Conservation (phyloP, 805 yeast genomes). For the Cyberlindnera xishuangbannaensis region DNA sequence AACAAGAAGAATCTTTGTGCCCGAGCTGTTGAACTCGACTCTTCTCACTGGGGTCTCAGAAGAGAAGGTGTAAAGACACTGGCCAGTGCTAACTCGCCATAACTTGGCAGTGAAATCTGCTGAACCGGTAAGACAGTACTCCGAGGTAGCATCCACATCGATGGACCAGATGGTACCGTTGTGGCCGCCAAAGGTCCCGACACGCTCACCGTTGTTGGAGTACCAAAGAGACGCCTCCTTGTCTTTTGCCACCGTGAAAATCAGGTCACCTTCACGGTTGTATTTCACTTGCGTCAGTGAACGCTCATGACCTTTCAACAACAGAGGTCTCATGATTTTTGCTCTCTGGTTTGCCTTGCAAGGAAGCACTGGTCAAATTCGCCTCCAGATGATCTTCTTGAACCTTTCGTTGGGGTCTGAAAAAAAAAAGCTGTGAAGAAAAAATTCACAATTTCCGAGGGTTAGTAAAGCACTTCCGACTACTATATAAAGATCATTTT, state of each 20-base stretch:
- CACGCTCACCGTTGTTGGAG: conserved; percentile 91
- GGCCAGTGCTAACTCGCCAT: conserved; percentile 81
- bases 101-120: conserved; percentile 83
- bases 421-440: not conserved
- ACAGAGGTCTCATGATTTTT: conserved; percentile 53
- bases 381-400: conserved; percentile 1
- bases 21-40: conserved; percentile 79
- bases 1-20: conserved; percentile 61
- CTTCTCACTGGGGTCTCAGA: conserved; percentile 84
- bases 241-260: conserved; percentile 91
- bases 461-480: conserved; percentile 2
- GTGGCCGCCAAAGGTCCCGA: conserved; percentile 89
- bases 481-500: no score
- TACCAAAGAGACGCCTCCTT: conserved; percentile 87
- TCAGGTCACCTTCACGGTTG: conserved; percentile 91
- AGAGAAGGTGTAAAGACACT: conserved; percentile 64
- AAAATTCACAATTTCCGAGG: not conserved
- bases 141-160: conserved; percentile 71
- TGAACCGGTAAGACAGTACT: conserved; percentile 76
- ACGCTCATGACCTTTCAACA: conserved; percentile 94
- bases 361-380: not conserved
- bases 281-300: conserved; percentile 93
- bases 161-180: conserved; percentile 94
- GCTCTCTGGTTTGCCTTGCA: not conserved
- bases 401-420: conserved; percentile 1